Conservation (phyloP, 805 yeast species). For the Wickerhamiella musiphila region DNA sequence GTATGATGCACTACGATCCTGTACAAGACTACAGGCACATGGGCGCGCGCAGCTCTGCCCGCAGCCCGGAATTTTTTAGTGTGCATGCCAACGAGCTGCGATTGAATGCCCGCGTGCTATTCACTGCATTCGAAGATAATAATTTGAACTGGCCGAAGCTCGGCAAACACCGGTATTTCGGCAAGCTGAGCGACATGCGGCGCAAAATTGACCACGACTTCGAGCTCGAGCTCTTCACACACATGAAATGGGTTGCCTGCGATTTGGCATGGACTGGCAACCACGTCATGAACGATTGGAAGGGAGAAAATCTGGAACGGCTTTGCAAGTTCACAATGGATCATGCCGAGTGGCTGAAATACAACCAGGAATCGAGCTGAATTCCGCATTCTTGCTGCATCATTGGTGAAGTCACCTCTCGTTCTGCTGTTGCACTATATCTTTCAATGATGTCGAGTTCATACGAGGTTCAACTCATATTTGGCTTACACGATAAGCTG, state of each 20-base stretch:
- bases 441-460: too few relatives aligned
- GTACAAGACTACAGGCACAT: constrained; percentile 31
- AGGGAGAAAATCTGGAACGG: constrained; percentile 7
- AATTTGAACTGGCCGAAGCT: constrained; percentile 3
- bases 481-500: too few relatives aligned
- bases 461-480: too few relatives aligned
- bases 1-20: constrained; percentile 61
- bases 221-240: constrained; percentile 7
- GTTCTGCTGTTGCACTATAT: too few relatives aligned
- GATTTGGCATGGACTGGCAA: constrained; percentile 10
- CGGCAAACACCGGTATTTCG: constrained; percentile 10
- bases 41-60: background rate
- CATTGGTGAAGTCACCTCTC: too few relatives aligned
- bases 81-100: constrained; percentile 14
- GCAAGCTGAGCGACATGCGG: constrained; percentile 3
- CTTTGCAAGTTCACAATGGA: constrained; percentile 8
- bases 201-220: constrained; percentile 2
- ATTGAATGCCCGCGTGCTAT: constrained; percentile 10
- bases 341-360: constrained; percentile 12
- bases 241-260: constrained; percentile 9
- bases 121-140: constrained; percentile 3
- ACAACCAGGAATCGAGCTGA: constrained; percentile 5
- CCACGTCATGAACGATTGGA: constrained; percentile 9
- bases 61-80: constrained; percentile 7
- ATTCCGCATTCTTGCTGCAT: background rate